Evolutionary conservation across 139 green algal genomes (phyloP).

Genomic region (Ulvella scutata): DNA sequence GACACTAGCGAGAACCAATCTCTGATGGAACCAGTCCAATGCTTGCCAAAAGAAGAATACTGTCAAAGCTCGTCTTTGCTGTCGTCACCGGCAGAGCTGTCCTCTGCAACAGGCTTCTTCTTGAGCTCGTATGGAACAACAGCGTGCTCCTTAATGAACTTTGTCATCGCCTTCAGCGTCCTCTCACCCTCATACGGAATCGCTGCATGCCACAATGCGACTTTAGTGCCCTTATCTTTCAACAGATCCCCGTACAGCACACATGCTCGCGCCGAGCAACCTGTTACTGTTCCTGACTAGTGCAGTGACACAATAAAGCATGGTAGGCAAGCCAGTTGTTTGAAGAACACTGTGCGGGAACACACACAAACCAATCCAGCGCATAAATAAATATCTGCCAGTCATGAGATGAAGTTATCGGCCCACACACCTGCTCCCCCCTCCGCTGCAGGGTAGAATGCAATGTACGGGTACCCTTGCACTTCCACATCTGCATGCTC

Average conservation of each 20-base stretch:
- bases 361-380: too few species aligned
- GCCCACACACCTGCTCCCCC: too few species aligned
- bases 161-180: slow-evolving; percentile 28
- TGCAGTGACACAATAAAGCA: not conserved
- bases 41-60: too few species aligned
- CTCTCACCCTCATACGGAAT: not conserved
- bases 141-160: slow-evolving; percentile 57
- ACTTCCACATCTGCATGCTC: slow-evolving; percentile 46
- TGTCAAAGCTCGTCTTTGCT: too few species aligned
- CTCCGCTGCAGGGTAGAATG: slow-evolving; percentile 37
- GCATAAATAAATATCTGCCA: too few species aligned
- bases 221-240: not conserved
- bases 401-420: too few species aligned
- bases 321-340: not conserved
- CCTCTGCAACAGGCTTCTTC: slow-evolving; percentile 23
- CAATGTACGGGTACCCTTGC: slow-evolving; percentile 50
- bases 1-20: too few species aligned
- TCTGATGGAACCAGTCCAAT: too few species aligned
- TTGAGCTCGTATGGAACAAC: slow-evolving; percentile 33
- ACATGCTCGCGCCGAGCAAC: not conserved
- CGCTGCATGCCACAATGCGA: not conserved
- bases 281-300: not conserved
- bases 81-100: too few species aligned
- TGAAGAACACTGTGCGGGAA: not conserved
- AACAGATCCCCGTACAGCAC: not conserved